phyloP scores from a whole-genome alignment of 169 alveolate species.

The Eimeria praecox region DNA sequence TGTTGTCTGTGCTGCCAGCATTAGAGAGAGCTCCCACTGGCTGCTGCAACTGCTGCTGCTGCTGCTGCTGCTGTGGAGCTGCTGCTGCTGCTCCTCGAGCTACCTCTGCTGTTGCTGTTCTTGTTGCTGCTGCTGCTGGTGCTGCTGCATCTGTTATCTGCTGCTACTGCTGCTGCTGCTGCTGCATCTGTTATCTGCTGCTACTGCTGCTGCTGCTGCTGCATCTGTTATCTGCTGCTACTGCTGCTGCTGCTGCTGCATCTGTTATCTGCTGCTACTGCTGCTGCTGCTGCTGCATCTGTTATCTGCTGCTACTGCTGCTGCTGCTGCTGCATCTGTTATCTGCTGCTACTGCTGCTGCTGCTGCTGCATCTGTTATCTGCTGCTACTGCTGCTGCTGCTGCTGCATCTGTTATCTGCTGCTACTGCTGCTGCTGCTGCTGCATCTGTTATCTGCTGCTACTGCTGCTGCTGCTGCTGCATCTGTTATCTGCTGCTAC shows the following conservation, averaged over 20 bases:
- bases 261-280: background rate
- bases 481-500: background rate
- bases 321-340: background rate
- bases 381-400: background rate
- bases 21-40: too few species aligned
- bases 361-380: background rate
- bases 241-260: background rate
- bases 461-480: slow-evolving; percentile 63
- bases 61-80: background rate
- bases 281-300: background rate
- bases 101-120: background rate
- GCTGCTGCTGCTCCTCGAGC: background rate
- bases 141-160: background rate
- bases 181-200: background rate
- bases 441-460: slow-evolving; percentile 24
- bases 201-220: slow-evolving; percentile 2
- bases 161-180: slow-evolving; percentile 28
- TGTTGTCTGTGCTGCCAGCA: too few species aligned
- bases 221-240: too few species aligned
- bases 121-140: slow-evolving; percentile 19
- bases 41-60: background rate
- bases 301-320: background rate
- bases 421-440: slow-evolving; percentile 18
- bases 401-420: background rate
- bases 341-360: background rate